Percentiles rank a stretch among this genome's conserved stretches.
These are phyloP conservation scores for Thraustochytrium striatum DNA, from an alignment of 352 stramenopile genomes.

Conservation along the genomic window DNA sequence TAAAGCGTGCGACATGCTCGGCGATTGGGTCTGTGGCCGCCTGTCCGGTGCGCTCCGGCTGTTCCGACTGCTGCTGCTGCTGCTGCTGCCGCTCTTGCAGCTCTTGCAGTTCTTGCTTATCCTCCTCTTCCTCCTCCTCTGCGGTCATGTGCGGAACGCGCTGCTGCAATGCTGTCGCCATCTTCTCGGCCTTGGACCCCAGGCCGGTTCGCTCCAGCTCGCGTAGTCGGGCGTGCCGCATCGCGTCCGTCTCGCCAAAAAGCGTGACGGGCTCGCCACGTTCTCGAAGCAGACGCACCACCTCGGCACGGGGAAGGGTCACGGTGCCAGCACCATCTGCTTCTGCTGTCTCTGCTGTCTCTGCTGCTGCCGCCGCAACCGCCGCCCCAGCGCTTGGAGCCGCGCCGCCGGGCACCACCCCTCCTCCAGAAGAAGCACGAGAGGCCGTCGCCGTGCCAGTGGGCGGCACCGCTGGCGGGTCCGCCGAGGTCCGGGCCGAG, in stretches of 20 bases:
- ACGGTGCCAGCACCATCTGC: too few relatives aligned
- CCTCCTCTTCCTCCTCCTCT: conserved; percentile 44
- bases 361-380: too few relatives aligned
- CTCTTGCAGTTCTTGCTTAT: conserved; percentile 19
- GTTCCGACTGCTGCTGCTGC: not conserved
- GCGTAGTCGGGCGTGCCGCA: conserved; percentile 67
- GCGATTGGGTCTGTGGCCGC: conserved; percentile 47
- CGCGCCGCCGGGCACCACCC: too few relatives aligned
- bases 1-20: conserved; percentile 75
- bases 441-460: too few relatives aligned
- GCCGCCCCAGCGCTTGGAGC: too few relatives aligned
- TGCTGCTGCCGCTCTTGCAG: not conserved
- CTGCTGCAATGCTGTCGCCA: not conserved
- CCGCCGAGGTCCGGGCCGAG: too few relatives aligned
- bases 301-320: too few relatives aligned
- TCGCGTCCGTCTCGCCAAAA: conserved; percentile 70
- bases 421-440: too few relatives aligned
- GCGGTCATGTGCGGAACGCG: not conserved
- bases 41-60: conserved; percentile 56
- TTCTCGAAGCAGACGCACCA: conserved; percentile 71
- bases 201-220: conserved; percentile 59
- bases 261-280: conserved; percentile 74
- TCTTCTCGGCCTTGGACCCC: conserved; percentile 1
- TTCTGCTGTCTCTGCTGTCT: too few relatives aligned
- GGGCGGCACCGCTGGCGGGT: too few relatives aligned